These are phyloP conservation scores for Leccinellum luteum DNA, from an alignment of 768 basidiomycete genomes.

Conservation along the genomic window DNA sequence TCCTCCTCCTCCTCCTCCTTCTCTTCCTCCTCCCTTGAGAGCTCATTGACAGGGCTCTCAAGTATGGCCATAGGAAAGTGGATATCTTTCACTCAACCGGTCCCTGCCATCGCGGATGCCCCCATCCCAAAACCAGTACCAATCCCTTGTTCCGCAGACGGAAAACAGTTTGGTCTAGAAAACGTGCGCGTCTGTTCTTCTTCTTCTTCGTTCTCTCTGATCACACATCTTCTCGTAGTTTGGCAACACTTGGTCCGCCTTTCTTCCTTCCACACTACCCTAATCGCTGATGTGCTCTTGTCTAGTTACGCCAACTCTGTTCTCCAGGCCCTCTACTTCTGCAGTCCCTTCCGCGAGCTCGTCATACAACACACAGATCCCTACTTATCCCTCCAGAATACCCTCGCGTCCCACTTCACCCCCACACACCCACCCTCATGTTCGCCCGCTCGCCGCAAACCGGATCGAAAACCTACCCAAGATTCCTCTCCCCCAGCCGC, in stretches of 20 bases:
- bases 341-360: constrained; percentile 88
- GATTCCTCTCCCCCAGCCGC: constrained; percentile 32
- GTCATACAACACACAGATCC: constrained; percentile 67
- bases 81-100: constrained; percentile 35
- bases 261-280: constrained; percentile 2
- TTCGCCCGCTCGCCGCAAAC: constrained; percentile 48
- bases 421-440: constrained; percentile 25
- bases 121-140: constrained; percentile 32
- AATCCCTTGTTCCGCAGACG: constrained; percentile 56
- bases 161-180: constrained; percentile 93
- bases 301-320: constrained; percentile 97
- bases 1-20: too few species aligned
- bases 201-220: constrained; percentile 7
- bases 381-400: constrained; percentile 38
- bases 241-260: constrained; percentile 87
- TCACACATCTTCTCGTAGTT: constrained; percentile 51
- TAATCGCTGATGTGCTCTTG: constrained; percentile 17
- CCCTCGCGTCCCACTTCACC: constrained; percentile 24
- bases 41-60: not conserved
- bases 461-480: constrained; percentile 49
- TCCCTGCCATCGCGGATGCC: constrained; percentile 22
- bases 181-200: constrained; percentile 63
- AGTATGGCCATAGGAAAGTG: constrained; percentile 40
- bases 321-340: constrained; percentile 94
- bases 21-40: not conserved